These are phyloP conservation scores for Mycosphaerella sp. DNA, from an alignment of 2,329 filamentous ascomycete genomes.

Conservation along the genomic window DNA sequence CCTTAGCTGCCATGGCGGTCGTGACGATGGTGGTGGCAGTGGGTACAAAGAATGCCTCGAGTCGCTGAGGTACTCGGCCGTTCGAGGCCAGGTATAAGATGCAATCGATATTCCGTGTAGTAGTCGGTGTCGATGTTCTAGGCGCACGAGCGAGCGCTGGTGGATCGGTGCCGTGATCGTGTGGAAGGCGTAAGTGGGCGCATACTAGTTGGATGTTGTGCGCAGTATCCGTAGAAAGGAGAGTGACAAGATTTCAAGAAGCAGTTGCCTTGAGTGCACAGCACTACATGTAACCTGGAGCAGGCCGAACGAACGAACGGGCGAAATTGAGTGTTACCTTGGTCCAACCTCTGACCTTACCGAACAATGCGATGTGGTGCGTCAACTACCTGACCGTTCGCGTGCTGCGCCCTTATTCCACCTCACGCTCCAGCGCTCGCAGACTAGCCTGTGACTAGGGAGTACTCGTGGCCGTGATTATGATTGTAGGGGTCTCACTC, in stretches of 20 bases:
- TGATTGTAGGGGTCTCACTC: no score
- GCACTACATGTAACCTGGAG: no score
- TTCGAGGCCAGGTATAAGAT: background rate
- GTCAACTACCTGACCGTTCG: no score
- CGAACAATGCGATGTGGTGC: no score
- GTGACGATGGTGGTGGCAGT: background rate
- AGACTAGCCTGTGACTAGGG: no score
- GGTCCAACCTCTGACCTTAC: no score
- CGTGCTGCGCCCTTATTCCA: no score
- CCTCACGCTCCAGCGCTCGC: no score
- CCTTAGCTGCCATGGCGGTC: conserved; percentile 12
- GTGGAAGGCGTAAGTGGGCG: background rate
- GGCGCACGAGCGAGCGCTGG: background rate
- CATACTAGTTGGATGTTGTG: background rate
- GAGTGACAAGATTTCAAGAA: background rate
- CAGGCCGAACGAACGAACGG: no score
- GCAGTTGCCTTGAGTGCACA: no score
- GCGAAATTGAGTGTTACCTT: no score
- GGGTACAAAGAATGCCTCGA: background rate
- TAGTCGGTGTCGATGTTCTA: background rate
- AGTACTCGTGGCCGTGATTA: no score
- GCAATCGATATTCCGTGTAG: background rate
- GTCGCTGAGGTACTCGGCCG: background rate
- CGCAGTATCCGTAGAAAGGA: background rate
- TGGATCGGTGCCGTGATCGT: background rate